Evolutionary conservation across 257 asterid genomes (phyloP).

Genomic region (Thymus quinquecostatus): DNA sequence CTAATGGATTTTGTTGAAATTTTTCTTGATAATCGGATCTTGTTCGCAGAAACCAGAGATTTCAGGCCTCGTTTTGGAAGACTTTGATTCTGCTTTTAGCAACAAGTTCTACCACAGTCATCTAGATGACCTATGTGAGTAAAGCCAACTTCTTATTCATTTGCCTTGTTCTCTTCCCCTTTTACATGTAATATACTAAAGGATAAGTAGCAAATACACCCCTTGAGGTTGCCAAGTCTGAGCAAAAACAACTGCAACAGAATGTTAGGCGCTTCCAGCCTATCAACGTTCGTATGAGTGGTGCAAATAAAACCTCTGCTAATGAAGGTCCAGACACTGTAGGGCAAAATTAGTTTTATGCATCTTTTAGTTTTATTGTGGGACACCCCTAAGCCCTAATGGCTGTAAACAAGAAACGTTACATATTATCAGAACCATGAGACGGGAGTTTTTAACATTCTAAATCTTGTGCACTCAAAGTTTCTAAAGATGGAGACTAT

Average conservation of each 20-base stretch:
- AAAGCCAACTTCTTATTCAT: conserved; percentile 32
- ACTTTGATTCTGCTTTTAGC: conserved; percentile 82
- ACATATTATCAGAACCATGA: conserved; percentile 96
- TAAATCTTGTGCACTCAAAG: conserved; percentile 95
- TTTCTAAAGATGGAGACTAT: conserved; percentile 71
- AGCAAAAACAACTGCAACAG: no score
- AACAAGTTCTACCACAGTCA: conserved; percentile 95
- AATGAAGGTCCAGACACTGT: no score
- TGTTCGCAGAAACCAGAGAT: conserved; percentile 69
- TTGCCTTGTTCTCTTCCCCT: conserved; percentile 23
- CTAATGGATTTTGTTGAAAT: conserved; percentile 21
- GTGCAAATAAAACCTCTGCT: no score
- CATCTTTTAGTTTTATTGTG: no score
- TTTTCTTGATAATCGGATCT: conserved; percentile 25
- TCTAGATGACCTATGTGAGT: conserved; percentile 88
- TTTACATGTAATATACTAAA: not conserved
- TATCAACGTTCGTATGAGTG: no score
- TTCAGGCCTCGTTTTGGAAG: conserved; percentile 91
- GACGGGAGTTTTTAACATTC: conserved; percentile 83
- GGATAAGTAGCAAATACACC: no score
- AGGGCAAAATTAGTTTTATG: no score
- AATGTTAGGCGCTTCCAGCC: no score
- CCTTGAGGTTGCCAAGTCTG: no score
- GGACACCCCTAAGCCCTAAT: no score
- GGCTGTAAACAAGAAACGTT: no score